A percentile compares a stretch with the other conserved stretches of the same genome.
Conservation (phyloP, 768 basidiomycete species). For the Suillus tomentosus region DNA sequence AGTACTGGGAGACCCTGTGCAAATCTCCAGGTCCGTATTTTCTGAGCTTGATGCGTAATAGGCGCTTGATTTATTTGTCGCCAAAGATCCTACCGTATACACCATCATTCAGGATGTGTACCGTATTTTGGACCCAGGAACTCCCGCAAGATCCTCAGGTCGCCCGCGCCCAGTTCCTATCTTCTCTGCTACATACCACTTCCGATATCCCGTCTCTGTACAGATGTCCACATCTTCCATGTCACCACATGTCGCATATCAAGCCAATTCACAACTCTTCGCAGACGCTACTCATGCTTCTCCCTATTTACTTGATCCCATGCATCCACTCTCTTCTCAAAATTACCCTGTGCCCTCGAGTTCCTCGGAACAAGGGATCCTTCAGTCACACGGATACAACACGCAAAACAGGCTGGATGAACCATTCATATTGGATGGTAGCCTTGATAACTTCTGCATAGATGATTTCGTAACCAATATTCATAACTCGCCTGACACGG, state of each 20-base stretch:
- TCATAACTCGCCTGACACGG: constrained; percentile 18
- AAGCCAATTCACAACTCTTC: background rate
- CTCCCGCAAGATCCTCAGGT: constrained; percentile 22
- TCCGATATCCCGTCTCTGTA: constrained; percentile 41
- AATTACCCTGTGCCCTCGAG: constrained; percentile 1
- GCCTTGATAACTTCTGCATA: constrained; percentile 26
- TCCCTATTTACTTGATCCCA: constrained; percentile 3
- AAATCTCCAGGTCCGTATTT: constrained; percentile 47
- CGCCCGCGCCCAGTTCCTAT: constrained; percentile 36
- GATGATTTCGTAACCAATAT: constrained; percentile 25
- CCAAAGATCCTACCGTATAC: constrained; percentile 63
- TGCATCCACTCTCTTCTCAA: constrained; percentile 15
- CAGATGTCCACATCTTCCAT: constrained; percentile 20
- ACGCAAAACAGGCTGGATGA: constrained; percentile 23
- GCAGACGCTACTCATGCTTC: constrained; percentile 10
- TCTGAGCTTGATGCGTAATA: constrained; percentile 17
- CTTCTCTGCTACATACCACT: constrained; percentile 63
- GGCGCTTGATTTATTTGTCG: constrained; percentile 2
- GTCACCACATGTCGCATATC: constrained; percentile 14
- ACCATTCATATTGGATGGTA: constrained; percentile 35
- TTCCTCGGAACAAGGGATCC: background rate
- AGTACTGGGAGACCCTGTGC: constrained; percentile 64
- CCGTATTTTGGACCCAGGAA: constrained; percentile 28
- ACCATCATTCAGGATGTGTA: constrained; percentile 67
- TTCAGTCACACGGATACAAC: background rate